These are phyloP conservation scores for Alternaria metachromatica DNA, from an alignment of 2,329 filamentous ascomycete species.

Conservation along the genomic window DNA sequence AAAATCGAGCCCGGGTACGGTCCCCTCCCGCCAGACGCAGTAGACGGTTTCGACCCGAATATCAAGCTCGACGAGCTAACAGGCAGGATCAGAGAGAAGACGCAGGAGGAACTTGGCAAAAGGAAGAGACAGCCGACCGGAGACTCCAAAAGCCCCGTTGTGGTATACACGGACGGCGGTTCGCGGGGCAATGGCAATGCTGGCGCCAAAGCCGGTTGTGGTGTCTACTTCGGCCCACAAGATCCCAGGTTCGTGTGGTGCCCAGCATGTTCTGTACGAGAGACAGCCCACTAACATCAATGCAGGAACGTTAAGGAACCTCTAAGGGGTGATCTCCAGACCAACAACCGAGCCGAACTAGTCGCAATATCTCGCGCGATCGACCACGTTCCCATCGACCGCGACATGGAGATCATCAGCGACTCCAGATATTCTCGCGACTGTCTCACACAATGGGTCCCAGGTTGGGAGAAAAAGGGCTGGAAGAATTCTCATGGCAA, in stretches of 20 bases:
- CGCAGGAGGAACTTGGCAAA: slow-evolving; percentile 53
- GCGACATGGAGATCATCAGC: slow-evolving; percentile 78
- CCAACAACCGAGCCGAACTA: slow-evolving; percentile 95
- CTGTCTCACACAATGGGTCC: slow-evolving; percentile 84
- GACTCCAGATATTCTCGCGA: slow-evolving; percentile 92
- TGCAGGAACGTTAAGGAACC: slow-evolving; percentile 76
- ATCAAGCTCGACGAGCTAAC: slow-evolving; percentile 61
- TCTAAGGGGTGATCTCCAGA: slow-evolving; percentile 76
- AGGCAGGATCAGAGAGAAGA: slow-evolving; percentile 64
- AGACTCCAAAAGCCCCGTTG: slow-evolving; percentile 57
- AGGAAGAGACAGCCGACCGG: slow-evolving; percentile 56
- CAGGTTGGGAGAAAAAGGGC: slow-evolving; percentile 74
- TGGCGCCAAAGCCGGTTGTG: slow-evolving; percentile 65
- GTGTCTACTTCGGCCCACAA: slow-evolving; percentile 68
- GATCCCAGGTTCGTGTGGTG: slow-evolving; percentile 58
- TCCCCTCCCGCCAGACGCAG: slow-evolving; percentile 61
- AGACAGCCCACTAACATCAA: not conserved
- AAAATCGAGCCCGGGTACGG: slow-evolving; percentile 59
- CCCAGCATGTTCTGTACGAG: not conserved
- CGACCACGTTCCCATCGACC: slow-evolving; percentile 71
- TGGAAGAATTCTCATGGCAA: slow-evolving; percentile 79
- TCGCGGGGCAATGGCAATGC: slow-evolving; percentile 64
- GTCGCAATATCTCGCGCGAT: slow-evolving; percentile 86
- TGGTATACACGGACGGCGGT: slow-evolving; percentile 70
- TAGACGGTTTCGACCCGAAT: slow-evolving; percentile 68